Base-by-base conservation (phyloP, 805 yeast genomes). In the Saccharomyces kudriavzevii region DNA sequence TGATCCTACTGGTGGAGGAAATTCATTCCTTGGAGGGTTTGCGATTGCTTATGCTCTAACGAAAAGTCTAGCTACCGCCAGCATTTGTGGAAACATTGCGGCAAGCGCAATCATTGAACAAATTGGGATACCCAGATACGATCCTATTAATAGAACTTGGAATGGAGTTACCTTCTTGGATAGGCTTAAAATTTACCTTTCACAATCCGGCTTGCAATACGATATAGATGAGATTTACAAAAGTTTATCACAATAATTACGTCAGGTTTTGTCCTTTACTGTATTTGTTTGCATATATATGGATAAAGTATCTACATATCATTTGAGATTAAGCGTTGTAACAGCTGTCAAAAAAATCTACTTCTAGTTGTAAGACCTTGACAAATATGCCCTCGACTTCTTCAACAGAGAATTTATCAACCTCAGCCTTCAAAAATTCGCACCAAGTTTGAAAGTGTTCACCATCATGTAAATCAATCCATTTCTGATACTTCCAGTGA, bases 1-100 rank as follows among this genome's bases (percentile, higher is more conserved):
- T 1, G 98, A 91, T 67, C 95, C 97, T 2, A 91, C 97, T 0
- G 98, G 98, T 0, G 96, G 96, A 17, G 98, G 98, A 0, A 95
- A 91, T 64, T 78, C 96, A 0, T 90, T 86, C 65, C 80, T 89
- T 50, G 97, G 97, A 0, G 96, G 87, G 0, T 79, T 89, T 52
- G 79, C 84, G 9, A 71, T 84, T 1, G 94, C 83, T 0, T 81
- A 78, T 58, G 71, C 78, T 1, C 65, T 83, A 50, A 70, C 81
- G 57, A 45, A 69, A 29, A 73, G 80, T 66, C 74, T 83, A 75
- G 63, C 68, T 1, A 68, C 77, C 9, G 87, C 85, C 0, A 81
- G 84, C 5, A 70, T 84, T 0, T 80, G 80, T 63, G 97, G 90
- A 0, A 86, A 81, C 54, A 71, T 91, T 2, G 89, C 86, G 0